Percentiles rank a stretch among this genome's conserved stretches.
Conservation (phyloP, 495 filamentous ascomycete species). For the Collariella sp. region DNA sequence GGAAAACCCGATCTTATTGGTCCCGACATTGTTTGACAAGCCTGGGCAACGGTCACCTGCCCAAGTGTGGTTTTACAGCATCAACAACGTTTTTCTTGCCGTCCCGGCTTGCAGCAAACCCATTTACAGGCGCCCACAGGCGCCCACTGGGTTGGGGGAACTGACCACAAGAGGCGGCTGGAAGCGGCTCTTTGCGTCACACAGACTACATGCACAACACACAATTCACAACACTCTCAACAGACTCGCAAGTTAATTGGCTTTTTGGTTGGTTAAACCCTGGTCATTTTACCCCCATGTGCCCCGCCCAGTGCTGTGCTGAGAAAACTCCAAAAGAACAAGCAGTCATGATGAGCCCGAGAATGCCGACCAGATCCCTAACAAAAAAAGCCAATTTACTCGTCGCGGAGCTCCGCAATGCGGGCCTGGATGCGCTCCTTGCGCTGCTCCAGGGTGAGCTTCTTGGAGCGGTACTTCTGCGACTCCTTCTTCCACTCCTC, state of each 20-base stretch:
- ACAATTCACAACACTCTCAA: too few relatives aligned
- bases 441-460: slow-evolving; percentile 72
- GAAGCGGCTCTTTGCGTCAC: slow-evolving; percentile 5
- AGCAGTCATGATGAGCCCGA: slow-evolving; percentile 20
- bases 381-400: slow-evolving; percentile 24
- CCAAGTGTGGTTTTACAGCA: too few relatives aligned
- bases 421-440: slow-evolving; percentile 72
- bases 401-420: slow-evolving; percentile 63
- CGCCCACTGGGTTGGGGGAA: too few relatives aligned
- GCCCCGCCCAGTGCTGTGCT: slow-evolving; percentile 5
- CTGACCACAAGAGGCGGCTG: too few relatives aligned
- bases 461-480: slow-evolving; percentile 78
- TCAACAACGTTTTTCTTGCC: too few relatives aligned
- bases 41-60: too few relatives aligned
- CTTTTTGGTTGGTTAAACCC: slow-evolving; percentile 27
- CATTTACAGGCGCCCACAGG: too few relatives aligned
- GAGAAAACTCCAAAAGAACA: slow-evolving; percentile 25
- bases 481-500: slow-evolving; percentile 94
- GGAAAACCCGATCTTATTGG: too few relatives aligned
- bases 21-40: too few relatives aligned
- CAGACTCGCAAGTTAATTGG: slow-evolving; percentile 21
- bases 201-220: not conserved
- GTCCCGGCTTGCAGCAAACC: too few relatives aligned
- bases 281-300: slow-evolving; percentile 21
- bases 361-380: slow-evolving; percentile 23